Base-by-base conservation (phyloP, 169 alveolate species). In the Fabrea salina region DNA sequence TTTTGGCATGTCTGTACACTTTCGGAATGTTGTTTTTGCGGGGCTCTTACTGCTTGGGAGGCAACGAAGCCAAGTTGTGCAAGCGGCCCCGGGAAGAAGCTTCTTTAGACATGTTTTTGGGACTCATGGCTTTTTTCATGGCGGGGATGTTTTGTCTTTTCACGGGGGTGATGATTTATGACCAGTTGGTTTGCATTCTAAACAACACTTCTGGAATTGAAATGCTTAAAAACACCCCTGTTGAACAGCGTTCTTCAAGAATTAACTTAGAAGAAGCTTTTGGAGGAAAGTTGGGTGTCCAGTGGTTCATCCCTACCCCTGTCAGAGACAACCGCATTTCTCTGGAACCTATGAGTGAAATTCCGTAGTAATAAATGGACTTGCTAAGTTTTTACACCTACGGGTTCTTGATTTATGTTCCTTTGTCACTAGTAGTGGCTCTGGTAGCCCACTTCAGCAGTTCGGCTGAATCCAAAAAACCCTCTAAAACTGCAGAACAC, bases 141-240 rank as follows among this genome's bases (percentile, higher is more conserved):
- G 78, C 44, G 27, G 64, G 37, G 11, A 27, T 68, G n/a, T 68
- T 68, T 27, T 37, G 27, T n/a, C 2, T 68, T 25, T 68, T 68
- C 44, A 35, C 25, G 11, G 19, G 50, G 11, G 78, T 68, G 8
- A 68, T 68, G 78, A 7, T 68, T n/a, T 43, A 68, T 2, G 78
- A 68, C 41, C 78, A 68, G 30, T 1, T 68, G 11, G 16, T 11
- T 68, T 68, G 78, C 4, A 68, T 68, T 43, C 13, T 44, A 40
- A 68, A 47, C 25, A 68, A 68, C 44, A 68, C 78, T n/a, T 68
- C 78, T 13, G 78, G 78, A 2, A 68, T 68, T 68, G 78, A 68
- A n/a, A 8, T 41, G 13, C 19, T 68, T 35, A 68, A 68, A 30
- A 68, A 68, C 13, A 68, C 59, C 1, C 41, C 67, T 68, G 32